Percentiles rank a stretch among this genome's conserved stretches.
phyloP scores from a whole-genome alignment of 192 early-diverging fungal genomes.

The Geranomyces michiganensis region DNA sequence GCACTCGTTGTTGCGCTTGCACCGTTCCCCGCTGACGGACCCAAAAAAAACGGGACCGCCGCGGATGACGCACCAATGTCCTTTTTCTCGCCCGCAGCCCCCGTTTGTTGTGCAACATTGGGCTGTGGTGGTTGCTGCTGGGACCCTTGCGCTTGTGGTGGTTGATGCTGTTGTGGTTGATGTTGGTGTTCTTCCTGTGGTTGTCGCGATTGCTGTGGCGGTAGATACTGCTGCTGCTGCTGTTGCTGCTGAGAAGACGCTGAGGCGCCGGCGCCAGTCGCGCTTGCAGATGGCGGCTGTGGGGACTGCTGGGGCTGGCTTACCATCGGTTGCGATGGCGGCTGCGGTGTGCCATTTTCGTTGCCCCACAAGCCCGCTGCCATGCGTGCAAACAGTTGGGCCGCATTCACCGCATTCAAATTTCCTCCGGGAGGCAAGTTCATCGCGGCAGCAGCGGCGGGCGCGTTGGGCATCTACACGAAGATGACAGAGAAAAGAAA shows the following conservation, averaged over 20 bases:
- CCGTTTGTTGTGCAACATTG: not conserved
- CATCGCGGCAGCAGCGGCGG: slow-evolving; percentile 19
- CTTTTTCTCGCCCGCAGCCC: not conserved
- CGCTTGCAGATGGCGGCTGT: slow-evolving; percentile 1
- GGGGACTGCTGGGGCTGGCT: not conserved
- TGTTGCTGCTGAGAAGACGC: not conserved
- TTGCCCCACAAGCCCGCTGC: slow-evolving; percentile 22
- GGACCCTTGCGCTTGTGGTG: not conserved
- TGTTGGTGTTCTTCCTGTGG: not conserved
- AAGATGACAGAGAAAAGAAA: no score
- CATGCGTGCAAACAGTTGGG: slow-evolving; percentile 28
- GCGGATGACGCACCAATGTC: not conserved
- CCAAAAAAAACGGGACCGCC: not conserved
- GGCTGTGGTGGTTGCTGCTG: not conserved
- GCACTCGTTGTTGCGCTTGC: no score
- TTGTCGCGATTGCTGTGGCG: not conserved
- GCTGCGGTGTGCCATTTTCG: not conserved
- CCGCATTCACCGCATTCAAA: slow-evolving; percentile 21
- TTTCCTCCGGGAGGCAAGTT: not conserved
- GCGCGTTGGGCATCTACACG: not conserved
- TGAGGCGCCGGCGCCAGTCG: no score
- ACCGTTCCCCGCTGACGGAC: not conserved
- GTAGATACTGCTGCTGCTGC: not conserved
- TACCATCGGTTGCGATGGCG: not conserved
- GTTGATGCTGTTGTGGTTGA: slow-evolving; percentile 1